Evolutionary conservation across 2,329 filamentous ascomycete species (phyloP), one percentile per base, ranked within the genome.

Genomic region (Capronia coronata): DNA sequence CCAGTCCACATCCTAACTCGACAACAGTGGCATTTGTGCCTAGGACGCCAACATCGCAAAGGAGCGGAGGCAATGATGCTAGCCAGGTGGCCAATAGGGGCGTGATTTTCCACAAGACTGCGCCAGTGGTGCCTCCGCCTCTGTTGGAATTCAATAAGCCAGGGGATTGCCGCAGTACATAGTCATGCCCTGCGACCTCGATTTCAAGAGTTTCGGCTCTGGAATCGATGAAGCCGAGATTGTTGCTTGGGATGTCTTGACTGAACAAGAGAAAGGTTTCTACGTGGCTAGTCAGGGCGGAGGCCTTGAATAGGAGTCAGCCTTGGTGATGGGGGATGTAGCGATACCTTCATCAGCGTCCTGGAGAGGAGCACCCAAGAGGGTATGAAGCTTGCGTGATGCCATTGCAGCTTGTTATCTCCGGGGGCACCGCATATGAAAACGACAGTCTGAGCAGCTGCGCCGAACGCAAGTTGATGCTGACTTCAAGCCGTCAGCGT

Each of bases 61-160:
- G 74, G 0, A 80, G 66, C 64, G 88, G 89, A 23, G 67, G 63
- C 1, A 75, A 67, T 2, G 76, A 75, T 27, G 81, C 74, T 39
- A 97, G 76, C 88, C 88, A 97, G 57, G 80, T 73, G 18, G 90
- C 87, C 63, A 97, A 82, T 38, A 82, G 73, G 7, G 90, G 88
- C 0, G 88, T 91, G 59, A 95, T 84, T 67, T 86, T 89, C 93
- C 93, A 98, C 7, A 97, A 74, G 14, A 95, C 89, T 85, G 85
- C 85, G 39, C 85, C 84, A 1, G 85, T 89, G 1, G 85, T 89
- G 1, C 84, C 85, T 42, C 10, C 83, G 22, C 79, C 76, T 25
- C 89, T 80, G 55, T 82, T 78, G 1, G 89, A 94, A 1, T 82
- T 82, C 30, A 98, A 76, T 8, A 97, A 75, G 8, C 82, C 79